These are phyloP conservation scores for Leishmania tarentolae DNA, from an alignment of 208 protist species.

Conservation along the genomic window DNA sequence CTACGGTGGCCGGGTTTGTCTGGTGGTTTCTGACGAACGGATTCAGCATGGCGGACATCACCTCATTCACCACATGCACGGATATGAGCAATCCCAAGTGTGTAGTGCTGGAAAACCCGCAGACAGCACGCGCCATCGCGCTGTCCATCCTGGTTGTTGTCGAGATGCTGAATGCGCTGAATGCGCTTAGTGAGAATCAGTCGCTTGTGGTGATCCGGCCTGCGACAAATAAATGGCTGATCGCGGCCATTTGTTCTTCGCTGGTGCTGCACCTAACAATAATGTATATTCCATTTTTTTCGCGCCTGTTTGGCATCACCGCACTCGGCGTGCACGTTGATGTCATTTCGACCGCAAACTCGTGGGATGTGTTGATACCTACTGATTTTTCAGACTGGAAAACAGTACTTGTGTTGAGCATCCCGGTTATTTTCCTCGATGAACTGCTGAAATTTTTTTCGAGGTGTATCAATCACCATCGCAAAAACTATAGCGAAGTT, in stretches of 20 bases:
- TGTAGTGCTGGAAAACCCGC: conserved; percentile 52
- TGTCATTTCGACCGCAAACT: conserved; percentile 42
- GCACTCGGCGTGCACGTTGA: conserved; percentile 71
- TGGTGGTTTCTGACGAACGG: conserved; percentile 88
- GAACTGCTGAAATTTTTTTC: conserved; percentile 91
- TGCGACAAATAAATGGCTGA: conserved; percentile 75
- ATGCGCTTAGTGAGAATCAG: conserved; percentile 93
- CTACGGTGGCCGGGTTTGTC: conserved; percentile 81
- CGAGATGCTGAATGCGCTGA: conserved; percentile 97
- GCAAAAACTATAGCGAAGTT: background rate
- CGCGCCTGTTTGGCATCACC: conserved; percentile 85
- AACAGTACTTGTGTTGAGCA: conserved; percentile 83
- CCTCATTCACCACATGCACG: conserved; percentile 54
- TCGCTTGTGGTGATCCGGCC: conserved; percentile 78
- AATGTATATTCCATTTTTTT: conserved; percentile 91
- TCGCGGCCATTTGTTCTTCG: conserved; percentile 84
- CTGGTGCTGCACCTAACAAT: conserved; percentile 90
- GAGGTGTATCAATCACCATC: conserved; percentile 26
- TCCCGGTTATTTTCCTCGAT: conserved; percentile 95
- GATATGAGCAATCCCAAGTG: conserved; percentile 60
- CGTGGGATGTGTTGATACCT: conserved; percentile 73
- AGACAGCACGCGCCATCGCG: conserved; percentile 83
- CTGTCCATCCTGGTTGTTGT: conserved; percentile 94
- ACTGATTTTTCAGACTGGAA: conserved; percentile 89
- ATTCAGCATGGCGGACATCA: conserved; percentile 70